Evolutionary conservation across 2,329 filamentous ascomycete genomes (phyloP).

Genomic region (Paraphaeosphaeria sporulosa): DNA sequence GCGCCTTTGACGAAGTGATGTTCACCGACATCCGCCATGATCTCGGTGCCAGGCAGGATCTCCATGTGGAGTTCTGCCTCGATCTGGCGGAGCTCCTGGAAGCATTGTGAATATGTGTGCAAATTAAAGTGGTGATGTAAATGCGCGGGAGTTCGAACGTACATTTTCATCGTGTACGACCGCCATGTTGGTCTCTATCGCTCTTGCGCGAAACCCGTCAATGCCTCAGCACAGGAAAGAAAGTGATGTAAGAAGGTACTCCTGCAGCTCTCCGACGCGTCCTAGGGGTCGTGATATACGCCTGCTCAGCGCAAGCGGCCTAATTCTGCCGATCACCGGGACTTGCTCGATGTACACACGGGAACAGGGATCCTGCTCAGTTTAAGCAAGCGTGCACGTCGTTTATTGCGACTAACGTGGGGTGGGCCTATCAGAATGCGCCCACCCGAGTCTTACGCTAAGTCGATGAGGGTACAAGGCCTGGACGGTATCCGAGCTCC

Average conservation of each 20-base stretch:
- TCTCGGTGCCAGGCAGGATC: conserved; percentile 65
- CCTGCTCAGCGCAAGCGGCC: background rate
- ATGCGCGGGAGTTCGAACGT: background rate
- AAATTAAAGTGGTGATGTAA: background rate
- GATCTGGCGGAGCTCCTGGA: conserved; percentile 55
- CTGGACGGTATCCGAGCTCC: background rate
- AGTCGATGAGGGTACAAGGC: background rate
- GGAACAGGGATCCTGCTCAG: background rate
- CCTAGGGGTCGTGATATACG: conserved; percentile 5
- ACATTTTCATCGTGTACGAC: conserved; percentile 18
- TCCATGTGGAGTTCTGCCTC: conserved; percentile 62
- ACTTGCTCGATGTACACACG: background rate
- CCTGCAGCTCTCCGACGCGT: background rate
- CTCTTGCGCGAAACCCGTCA: background rate
- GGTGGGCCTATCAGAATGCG: background rate
- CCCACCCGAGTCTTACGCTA: background rate
- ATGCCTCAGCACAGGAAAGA: no score
- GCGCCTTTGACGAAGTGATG: conserved; percentile 69
- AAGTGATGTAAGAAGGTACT: no score
- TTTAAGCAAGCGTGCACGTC: conserved; percentile 5
- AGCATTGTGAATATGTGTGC: background rate
- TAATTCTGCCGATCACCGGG: background rate
- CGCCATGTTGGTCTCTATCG: conserved; percentile 15
- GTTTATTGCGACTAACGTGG: background rate
- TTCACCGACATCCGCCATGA: conserved; percentile 67